Base-by-base conservation (phyloP, 2,329 filamentous ascomycete species). In the Phialophora macrospora region DNA sequence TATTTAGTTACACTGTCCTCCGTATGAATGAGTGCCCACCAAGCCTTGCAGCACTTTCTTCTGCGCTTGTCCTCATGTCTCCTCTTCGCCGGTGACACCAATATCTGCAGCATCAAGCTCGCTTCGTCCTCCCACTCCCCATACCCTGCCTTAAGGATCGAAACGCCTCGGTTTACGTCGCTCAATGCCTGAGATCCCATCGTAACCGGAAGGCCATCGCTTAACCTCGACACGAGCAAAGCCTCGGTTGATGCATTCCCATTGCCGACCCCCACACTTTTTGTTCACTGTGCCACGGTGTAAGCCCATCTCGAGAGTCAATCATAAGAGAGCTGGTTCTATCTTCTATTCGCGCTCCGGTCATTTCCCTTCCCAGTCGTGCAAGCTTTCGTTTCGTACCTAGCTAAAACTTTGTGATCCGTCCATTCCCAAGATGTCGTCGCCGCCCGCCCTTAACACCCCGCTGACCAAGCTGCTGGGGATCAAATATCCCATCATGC, bases 401-500 rank as follows among this genome's bases (percentile, higher is more conserved):
- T 14, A 22, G 20, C 26, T 26, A 12, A 52, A 17, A 26, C 8
- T 26, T 52, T n/a, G 38, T 44, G 48, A 34, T 11, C 38, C 55
- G 26, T 41, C 55, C 26, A 24, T 24, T 24, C 34, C 46, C 61
- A 72, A 49, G 17, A 75, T 73, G 72, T 66, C 72, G 26, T 70
- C 72, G n/a, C 56, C 66, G 44, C 69, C 67, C 52, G 76, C 87
- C 66, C 89, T 95, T 73, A 86, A 85, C 65, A 96, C 92, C 11
- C 91, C 92, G 1, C 85, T 96, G 44, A 93, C 90, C 70, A 83
- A 83, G 62, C 88, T 97, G 59, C 85, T 97, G 60, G 86, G 87
- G 26, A 97, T 97, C 79, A 83, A 89, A 71, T 93, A 97, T 80
- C 94, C 94, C 48, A 89, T 98, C 77, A 82, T 97, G 71, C 90